Percentiles rank a stretch among this genome's conserved stretches.
Evolutionary conservation across 1,139 yeast species (phyloP).

Genomic region (Yamadazyma triangularis): DNA sequence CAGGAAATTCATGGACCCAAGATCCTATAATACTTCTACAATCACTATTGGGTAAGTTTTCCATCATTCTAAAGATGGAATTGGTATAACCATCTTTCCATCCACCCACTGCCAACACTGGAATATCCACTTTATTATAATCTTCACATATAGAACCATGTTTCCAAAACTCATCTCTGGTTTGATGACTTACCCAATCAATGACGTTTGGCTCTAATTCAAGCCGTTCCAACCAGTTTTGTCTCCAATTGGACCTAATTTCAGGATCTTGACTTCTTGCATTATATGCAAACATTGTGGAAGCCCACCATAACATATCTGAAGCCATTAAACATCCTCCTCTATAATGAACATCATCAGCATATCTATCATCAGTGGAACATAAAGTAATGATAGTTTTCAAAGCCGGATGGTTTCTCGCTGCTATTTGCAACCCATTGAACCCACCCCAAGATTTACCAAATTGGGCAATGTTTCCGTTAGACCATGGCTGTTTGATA

Average conservation of each 20-base stretch:
- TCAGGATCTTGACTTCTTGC: conserved; percentile 40
- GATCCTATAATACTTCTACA: conserved; percentile 34
- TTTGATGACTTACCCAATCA: conserved; percentile 36
- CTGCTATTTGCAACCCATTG: conserved; percentile 38
- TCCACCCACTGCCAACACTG: conserved; percentile 38
- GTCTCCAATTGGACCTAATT: conserved; percentile 32
- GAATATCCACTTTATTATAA: conserved; percentile 29
- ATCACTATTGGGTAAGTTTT: conserved; percentile 24
- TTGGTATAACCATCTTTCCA: conserved; percentile 42
- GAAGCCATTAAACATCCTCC: conserved; percentile 38
- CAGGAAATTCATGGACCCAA: conserved; percentile 44
- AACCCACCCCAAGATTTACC: conserved; percentile 47
- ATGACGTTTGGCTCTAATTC: conserved; percentile 30
- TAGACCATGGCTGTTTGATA: conserved; percentile 31
- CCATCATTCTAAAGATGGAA: conserved; percentile 35
- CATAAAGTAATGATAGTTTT: conserved; percentile 34
- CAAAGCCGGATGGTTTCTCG: conserved; percentile 38
- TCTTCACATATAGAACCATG: conserved; percentile 39
- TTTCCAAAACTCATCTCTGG: conserved; percentile 38
- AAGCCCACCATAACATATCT: conserved; percentile 45
- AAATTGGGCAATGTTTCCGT: conserved; percentile 39
- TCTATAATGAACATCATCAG: conserved; percentile 41
- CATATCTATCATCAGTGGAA: conserved; percentile 40
- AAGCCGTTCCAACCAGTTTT: conserved; percentile 31
- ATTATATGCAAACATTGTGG: conserved; percentile 35